Percentiles rank a stretch among this genome's conserved stretches.
phyloP scores from a whole-genome alignment of 768 basidiomycete species.

The Mycena amicta region DNA sequence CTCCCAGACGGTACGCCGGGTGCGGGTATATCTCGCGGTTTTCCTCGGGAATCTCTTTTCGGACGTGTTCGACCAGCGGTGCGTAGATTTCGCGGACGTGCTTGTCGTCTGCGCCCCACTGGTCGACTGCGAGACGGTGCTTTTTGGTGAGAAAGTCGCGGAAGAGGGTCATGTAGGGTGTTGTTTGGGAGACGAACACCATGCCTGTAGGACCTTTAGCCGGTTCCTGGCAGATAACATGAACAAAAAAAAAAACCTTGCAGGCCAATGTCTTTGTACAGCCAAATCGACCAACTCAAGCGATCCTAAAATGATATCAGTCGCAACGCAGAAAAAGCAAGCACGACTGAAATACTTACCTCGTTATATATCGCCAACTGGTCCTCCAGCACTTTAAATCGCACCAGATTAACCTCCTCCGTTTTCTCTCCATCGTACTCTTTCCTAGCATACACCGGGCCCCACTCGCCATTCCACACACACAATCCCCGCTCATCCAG shows the following conservation, averaged over 20 bases:
- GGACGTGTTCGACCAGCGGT: constrained; percentile 65
- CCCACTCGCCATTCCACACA: constrained; percentile 87
- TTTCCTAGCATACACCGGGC: constrained; percentile 75
- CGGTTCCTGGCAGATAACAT: neutral
- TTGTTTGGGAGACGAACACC: constrained; percentile 67
- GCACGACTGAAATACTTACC: neutral
- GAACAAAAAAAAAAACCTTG: constrained; percentile 43
- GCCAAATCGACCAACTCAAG: constrained; percentile 83
- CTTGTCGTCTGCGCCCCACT: constrained; percentile 73
- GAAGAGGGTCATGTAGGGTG: constrained; percentile 74
- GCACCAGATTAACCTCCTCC: constrained; percentile 63
- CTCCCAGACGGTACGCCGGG: constrained; percentile 63
- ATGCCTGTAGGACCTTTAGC: too few species aligned
- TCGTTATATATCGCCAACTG: constrained; percentile 71
- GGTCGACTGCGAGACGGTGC: constrained; percentile 73
- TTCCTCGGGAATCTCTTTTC: constrained; percentile 52
- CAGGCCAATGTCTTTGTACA: constrained; percentile 85
- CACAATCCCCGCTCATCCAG: constrained; percentile 67
- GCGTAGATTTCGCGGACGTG: constrained; percentile 60
- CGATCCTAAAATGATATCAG: constrained; percentile 44
- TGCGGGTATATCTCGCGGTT: constrained; percentile 61
- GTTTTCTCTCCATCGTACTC: constrained; percentile 61
- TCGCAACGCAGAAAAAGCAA: neutral
- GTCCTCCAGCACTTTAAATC: constrained; percentile 70
- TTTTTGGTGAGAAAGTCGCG: constrained; percentile 74